These are phyloP conservation scores for Tulasnella sp. DNA, from an alignment of 768 basidiomycete species.

Conservation along the genomic window DNA sequence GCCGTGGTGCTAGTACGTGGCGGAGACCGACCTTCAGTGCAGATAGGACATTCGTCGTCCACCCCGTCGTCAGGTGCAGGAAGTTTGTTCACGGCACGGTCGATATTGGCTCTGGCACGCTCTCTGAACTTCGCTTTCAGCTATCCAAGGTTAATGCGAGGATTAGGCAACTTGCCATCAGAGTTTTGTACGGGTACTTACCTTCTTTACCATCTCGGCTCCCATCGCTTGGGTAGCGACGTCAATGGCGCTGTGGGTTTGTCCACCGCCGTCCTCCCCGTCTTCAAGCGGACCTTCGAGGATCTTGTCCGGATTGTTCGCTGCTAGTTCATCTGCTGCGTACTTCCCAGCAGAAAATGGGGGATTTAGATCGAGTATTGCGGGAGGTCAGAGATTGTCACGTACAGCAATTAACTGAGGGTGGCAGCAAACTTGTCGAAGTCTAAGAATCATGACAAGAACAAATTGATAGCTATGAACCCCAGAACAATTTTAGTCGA, in stretches of 20 bases:
- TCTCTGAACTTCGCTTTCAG: background rate
- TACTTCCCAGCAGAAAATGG: background rate
- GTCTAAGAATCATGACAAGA: slow-evolving; percentile 23
- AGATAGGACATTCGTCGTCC: slow-evolving; percentile 22
- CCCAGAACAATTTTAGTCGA: background rate
- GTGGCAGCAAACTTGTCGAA: slow-evolving; percentile 33
- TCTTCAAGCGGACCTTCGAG: background rate
- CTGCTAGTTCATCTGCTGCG: background rate
- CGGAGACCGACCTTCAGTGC: slow-evolving; percentile 14
- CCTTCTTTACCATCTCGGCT: slow-evolving; percentile 4
- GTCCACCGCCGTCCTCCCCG: background rate
- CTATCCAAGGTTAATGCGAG: background rate
- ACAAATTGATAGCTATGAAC: slow-evolving; percentile 28
- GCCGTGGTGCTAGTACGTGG: background rate
- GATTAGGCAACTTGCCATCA: background rate
- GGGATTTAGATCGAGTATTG: background rate
- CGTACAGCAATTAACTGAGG: slow-evolving; percentile 56
- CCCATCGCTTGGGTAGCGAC: slow-evolving; percentile 1
- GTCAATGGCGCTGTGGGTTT: background rate
- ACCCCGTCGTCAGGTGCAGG: slow-evolving; percentile 25
- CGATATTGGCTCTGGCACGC: background rate
- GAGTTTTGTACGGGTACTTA: background rate
- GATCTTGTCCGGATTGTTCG: slow-evolving; percentile 14
- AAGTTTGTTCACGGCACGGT: background rate
- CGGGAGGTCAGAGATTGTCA: background rate